phyloP scores from a whole-genome alignment of 108 stramenopile genomes.

The Nannochloropsis gaditana region DNA sequence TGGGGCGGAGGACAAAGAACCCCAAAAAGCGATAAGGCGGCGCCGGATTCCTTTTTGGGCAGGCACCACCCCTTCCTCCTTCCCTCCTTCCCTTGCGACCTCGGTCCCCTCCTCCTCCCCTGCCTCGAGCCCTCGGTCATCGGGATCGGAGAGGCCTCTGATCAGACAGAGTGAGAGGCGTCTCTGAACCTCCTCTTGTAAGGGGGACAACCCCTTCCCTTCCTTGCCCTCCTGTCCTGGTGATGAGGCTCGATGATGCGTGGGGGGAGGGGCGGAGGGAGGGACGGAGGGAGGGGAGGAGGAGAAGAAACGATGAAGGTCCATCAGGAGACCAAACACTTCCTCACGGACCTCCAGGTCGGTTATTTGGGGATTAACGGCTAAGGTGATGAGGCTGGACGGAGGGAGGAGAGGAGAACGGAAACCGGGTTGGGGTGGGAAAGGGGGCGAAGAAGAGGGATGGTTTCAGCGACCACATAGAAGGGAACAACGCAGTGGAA shows the following conservation, averaged over 20 bases:
- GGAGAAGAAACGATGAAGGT: slow-evolving; percentile 27
- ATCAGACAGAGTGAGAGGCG: slow-evolving; percentile 27
- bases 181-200: slow-evolving; percentile 2
- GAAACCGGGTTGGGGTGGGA: no score
- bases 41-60: neutral
- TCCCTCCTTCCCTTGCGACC: neutral
- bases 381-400: neutral
- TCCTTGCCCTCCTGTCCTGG: neutral
- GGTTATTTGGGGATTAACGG: slow-evolving; percentile 29
- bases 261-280: neutral
- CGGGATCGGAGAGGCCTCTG: slow-evolving; percentile 40
- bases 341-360: slow-evolving; percentile 33
- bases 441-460: neutral
- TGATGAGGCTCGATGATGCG: neutral
- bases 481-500: neutral
- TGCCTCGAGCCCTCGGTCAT: slow-evolving; percentile 35
- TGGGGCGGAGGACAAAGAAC: neutral
- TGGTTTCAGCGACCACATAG: neutral
- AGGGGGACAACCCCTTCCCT: neutral
- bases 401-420: neutral
- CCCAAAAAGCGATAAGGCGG: neutral
- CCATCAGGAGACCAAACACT: slow-evolving; percentile 37
- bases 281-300: neutral
- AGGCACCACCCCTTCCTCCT: neutral
- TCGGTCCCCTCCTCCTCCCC: neutral